Conservation (phyloP, 805 yeast genomes). For the Starmera amethionina region DNA sequence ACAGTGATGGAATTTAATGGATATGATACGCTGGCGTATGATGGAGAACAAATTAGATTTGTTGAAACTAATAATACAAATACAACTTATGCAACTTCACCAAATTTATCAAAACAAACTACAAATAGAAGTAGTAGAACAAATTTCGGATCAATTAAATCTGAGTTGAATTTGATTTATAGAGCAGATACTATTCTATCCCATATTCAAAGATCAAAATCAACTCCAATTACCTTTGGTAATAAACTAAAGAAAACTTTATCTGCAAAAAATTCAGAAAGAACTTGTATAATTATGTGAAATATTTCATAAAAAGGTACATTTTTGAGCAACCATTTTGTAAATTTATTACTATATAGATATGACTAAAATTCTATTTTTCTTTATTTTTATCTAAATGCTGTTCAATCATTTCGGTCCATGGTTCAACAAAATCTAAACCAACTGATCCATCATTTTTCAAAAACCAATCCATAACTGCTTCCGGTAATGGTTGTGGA, state of each 20-base stretch:
- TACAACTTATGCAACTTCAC: constrained; percentile 10
- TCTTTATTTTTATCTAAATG: constrained; percentile 26
- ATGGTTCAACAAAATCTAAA: constrained; percentile 58
- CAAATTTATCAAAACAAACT: constrained; percentile 10
- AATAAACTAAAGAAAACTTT: constrained; percentile 3
- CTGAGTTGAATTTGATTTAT: constrained; percentile 14
- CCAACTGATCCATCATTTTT: constrained; percentile 38
- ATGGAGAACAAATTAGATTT: constrained; percentile 8
- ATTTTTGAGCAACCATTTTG: too few relatives aligned
- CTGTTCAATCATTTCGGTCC: constrained; percentile 73
- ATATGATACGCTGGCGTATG: not conserved
- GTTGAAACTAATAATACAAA: constrained; percentile 11
- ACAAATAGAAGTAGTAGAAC: constrained; percentile 14
- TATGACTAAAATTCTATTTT: constrained; percentile 1
- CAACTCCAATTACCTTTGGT: constrained; percentile 7
- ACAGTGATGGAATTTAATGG: constrained; percentile 19
- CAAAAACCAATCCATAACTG: constrained; percentile 41
- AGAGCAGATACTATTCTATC: constrained; percentile 12
- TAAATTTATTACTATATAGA: not conserved
- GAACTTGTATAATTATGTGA: constrained; percentile 12
- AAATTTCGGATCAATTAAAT: constrained; percentile 14
- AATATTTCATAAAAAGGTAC: not conserved
- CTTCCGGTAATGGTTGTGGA: constrained; percentile 17
- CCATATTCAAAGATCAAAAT: constrained; percentile 11
- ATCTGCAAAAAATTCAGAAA: constrained; percentile 2